Evolutionary conservation across 495 filamentous ascomycete genomes (phyloP).

Genomic region (Aspergillus panamensis): DNA sequence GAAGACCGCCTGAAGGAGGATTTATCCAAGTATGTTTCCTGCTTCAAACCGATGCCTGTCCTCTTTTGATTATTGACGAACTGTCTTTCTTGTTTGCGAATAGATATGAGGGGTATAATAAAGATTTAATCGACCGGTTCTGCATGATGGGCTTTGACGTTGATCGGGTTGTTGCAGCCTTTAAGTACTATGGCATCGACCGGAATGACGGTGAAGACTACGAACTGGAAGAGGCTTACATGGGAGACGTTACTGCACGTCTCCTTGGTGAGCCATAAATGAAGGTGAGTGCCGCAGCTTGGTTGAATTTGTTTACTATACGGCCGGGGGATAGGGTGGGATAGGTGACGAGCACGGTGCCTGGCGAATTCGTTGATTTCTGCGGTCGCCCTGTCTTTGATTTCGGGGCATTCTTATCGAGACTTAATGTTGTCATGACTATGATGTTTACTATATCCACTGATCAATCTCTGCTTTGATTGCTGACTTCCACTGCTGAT

Average conservation of each 20-base stretch:
- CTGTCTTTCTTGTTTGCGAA: constrained; percentile 13
- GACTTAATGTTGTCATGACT: constrained; percentile 5
- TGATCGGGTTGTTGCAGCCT: constrained; percentile 80
- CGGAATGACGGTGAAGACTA: constrained; percentile 73
- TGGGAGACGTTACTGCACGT: constrained; percentile 83
- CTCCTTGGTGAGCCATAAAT: constrained; percentile 70
- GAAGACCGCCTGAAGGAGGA: constrained; percentile 41
- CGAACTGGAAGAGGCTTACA: constrained; percentile 77
- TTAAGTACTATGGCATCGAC: constrained; percentile 78
- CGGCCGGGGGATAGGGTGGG: constrained; percentile 4
- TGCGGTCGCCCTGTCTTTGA: constrained; percentile 5
- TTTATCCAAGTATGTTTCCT: constrained; percentile 39
- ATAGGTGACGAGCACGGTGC: constrained; percentile 24
- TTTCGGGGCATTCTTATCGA: constrained; percentile 7
- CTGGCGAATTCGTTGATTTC: constrained; percentile 21
- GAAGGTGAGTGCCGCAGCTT: constrained; percentile 11
- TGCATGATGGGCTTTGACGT: constrained; percentile 91
- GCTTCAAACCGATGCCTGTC: not conserved
- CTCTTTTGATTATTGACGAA: not conserved
- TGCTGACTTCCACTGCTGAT: too few relatives aligned
- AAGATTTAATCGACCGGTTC: constrained; percentile 82
- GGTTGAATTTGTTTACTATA: constrained; percentile 3
- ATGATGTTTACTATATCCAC: constrained; percentile 4
- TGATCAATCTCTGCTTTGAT: not conserved
- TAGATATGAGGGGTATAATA: constrained; percentile 89